Evolutionary conservation across 371 early-diverging fungal genomes (phyloP), one percentile per base, ranked within the genome.

Genomic region (Syncephalastrum sp.): DNA sequence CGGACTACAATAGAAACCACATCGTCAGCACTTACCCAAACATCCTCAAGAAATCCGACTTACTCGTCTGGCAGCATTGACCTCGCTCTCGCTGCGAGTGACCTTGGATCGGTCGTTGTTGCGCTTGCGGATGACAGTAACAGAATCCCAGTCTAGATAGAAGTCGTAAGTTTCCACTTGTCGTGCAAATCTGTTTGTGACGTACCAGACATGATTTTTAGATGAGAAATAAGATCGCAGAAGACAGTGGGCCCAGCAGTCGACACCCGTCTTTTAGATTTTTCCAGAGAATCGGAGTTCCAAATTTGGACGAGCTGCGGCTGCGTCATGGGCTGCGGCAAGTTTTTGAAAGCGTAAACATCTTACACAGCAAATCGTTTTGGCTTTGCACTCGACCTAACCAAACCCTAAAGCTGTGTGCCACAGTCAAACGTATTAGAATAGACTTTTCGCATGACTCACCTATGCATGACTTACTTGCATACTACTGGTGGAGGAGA

Each of bases 31-130:
- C 89, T 89, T 65, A 85, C 86, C 25, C 25, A n/a, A 3, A 14
- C 47, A 38, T 17, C 42, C 29, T 44, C 27, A 15, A 47, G 17
- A 17, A 25, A 27, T 21, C 14, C 16, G 23, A 64, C 73, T 69
- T 69, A 78, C 79, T 63, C 95, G 79, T 50, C 86, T 75, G 50
- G 96, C 96, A 59, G 89, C 88, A 65, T 93, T 94, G 56, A 95
- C 63, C 25, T 84, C 91, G 29, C 87, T 56, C 45, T 82, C 67
- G 13, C 82, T 75, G 57, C 88, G 86, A 53, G 87, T 70, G 44
- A 86, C 87, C 67, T 83, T 85, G 65, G 86, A 70, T 59, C 75
- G 76, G 42, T 79, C 77, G 55, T 84, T 69, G 51, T 65, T 57
- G 50, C 86, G 85, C 84, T 92, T 93, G 69, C 89, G 88, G 59